Base-by-base conservation (phyloP, 768 basidiomycete genomes). In the Leccinum rimulosum region DNA sequence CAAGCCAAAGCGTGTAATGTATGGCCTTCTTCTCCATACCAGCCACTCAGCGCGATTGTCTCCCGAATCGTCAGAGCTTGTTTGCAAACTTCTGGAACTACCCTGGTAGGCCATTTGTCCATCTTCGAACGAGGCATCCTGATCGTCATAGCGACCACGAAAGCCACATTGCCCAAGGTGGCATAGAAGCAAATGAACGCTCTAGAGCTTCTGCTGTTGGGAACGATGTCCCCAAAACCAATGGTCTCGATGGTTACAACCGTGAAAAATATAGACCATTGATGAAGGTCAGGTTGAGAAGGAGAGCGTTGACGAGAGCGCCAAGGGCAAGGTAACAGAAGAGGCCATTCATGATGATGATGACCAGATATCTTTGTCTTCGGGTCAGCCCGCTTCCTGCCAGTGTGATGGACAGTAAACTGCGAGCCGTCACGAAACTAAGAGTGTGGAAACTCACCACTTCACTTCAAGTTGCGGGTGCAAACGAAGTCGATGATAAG, bases 331-430 rank as follows among this genome's bases (percentile, higher is more conserved):
- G 25, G 25, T 25, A 25, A 25, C 25, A 2, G 25, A 25, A 25
- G 25, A 25, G 87, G 15, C 86, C 68, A 64, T 22, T 22, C 22
- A 95, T 94, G 57, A 89, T 84, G 36, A 89, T 82, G 58, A 94
- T 87, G 33, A 88, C 83, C n/a, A 94, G 80, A 1, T 85, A 82
- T 4, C 91, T 83, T 65, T 94, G 93, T 67, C 86, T 91, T 25
- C 82, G 80, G 0, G 91, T 94, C 38, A 95, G 74, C 1, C 93
- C 93, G 62, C 89, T 91, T 5, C 87, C 89, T 90, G 22, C 22
- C 22, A 22, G 22, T 22, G 54, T 15, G 6, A 3, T 2, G 25
- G 12, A 30, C n/a, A 35, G 33, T 61, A n/a, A 58, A 25, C 25
- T 25, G 36, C 49, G 52, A 14, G 31, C 15, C 6, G 59, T 4